These are phyloP conservation scores for Fagopyrum esculentum DNA, from an alignment of 148 eudicot species.

Conservation along the genomic window DNA sequence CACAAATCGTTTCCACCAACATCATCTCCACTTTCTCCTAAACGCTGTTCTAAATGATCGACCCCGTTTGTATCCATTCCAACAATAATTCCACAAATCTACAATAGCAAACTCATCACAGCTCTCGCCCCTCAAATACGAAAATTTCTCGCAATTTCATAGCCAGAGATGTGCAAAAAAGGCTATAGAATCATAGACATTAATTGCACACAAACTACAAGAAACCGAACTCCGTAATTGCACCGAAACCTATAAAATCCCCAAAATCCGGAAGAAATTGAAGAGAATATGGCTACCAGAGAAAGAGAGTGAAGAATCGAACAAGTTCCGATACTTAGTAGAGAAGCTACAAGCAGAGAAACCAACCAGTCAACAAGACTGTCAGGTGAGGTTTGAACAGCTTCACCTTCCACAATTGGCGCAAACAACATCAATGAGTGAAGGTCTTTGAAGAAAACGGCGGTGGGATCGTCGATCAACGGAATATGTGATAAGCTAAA, in stretches of 20 bases:
- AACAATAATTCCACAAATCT: background rate
- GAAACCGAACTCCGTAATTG: background rate
- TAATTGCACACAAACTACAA: background rate
- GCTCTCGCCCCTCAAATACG: background rate
- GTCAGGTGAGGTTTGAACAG: constrained; percentile 1
- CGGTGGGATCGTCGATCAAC: background rate
- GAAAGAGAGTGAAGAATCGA: background rate
- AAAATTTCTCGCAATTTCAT: background rate
- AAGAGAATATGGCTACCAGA: background rate
- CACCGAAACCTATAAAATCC: background rate
- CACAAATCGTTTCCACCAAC: constrained; percentile 4
- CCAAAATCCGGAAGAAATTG: background rate
- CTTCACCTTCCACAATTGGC: constrained; percentile 6
- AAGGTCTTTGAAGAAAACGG: background rate
- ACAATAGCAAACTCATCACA: background rate
- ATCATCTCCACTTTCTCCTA: background rate
- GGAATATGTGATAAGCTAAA: background rate
- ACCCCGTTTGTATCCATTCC: constrained; percentile 12
- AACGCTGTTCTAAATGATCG: background rate
- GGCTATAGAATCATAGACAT: background rate
- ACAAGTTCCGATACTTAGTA: background rate
- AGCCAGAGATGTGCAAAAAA: background rate
- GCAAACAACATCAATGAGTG: background rate
- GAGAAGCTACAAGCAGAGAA: background rate
- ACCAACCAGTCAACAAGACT: constrained; percentile 12